Conservation (phyloP, 2,329 filamentous ascomycete species). For the Fusarium lyarnte region DNA sequence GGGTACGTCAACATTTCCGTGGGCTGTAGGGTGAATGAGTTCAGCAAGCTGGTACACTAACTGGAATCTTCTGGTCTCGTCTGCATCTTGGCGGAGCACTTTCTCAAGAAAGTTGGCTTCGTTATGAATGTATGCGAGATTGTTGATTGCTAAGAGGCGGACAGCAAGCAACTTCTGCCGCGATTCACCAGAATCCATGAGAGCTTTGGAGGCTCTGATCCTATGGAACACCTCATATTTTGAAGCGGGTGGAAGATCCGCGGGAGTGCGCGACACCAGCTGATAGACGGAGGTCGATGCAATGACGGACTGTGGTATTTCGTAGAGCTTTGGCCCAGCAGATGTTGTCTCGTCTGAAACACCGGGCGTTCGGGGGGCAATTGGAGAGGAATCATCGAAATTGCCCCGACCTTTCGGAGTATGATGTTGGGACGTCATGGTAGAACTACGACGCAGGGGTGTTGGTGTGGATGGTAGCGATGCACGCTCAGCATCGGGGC, state of each 20-base stretch:
- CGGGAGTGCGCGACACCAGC: constrained; percentile 64
- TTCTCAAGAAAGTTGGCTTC: constrained; percentile 88
- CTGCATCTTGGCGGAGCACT: constrained; percentile 85
- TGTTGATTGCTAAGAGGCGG: constrained; percentile 86
- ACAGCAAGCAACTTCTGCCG: constrained; percentile 82
- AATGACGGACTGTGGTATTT: constrained; percentile 69
- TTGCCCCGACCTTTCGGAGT: constrained; percentile 53
- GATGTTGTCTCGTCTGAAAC: constrained; percentile 47
- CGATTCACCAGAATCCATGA: constrained; percentile 71
- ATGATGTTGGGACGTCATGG: constrained; percentile 56
- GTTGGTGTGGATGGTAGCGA: constrained; percentile 76
- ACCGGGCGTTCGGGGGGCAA: constrained; percentile 55
- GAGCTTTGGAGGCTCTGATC: constrained; percentile 82
- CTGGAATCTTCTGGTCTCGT: constrained; percentile 89
- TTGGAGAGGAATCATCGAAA: constrained; percentile 59
- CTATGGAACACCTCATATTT: constrained; percentile 89
- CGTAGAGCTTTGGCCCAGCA: constrained; percentile 67
- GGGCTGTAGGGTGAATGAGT: constrained; percentile 83
- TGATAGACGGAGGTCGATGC: constrained; percentile 63
- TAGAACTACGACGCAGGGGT: constrained; percentile 75
- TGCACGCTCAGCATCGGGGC: constrained; percentile 46
- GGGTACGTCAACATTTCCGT: constrained; percentile 74
- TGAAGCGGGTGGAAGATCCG: constrained; percentile 74
- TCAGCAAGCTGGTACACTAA: constrained; percentile 93
- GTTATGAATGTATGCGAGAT: constrained; percentile 87